Percentiles rank a stretch among this genome's conserved stretches.
phyloP scores from a whole-genome alignment of 768 basidiomycete species.

The Sporobolomyces roseus region DNA sequence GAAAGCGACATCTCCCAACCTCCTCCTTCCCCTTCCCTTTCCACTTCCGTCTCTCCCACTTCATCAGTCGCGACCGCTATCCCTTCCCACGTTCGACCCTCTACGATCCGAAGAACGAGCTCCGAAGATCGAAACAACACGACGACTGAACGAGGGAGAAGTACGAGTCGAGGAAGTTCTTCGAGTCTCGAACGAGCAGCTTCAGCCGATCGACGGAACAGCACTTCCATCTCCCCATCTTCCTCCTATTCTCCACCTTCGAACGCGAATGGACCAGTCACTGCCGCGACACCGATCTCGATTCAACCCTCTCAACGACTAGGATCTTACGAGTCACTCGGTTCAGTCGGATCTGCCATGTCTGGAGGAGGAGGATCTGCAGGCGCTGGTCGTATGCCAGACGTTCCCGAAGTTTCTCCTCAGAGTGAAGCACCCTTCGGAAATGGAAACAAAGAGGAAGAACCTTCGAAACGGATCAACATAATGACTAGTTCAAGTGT shows the following conservation, averaged over 20 bases:
- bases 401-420: slow-evolving; percentile 26
- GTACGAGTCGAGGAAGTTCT: slow-evolving; percentile 31
- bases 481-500: slow-evolving; percentile 30
- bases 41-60: slow-evolving; percentile 6
- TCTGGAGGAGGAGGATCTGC: background rate
- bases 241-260: slow-evolving; percentile 27
- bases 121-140: slow-evolving; percentile 15
- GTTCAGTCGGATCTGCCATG: slow-evolving; percentile 17
- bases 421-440: slow-evolving; percentile 15
- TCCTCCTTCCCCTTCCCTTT: slow-evolving; percentile 11
- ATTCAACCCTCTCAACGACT: slow-evolving; percentile 21
- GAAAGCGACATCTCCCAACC: slow-evolving; percentile 9
- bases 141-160: slow-evolving; percentile 22
- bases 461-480: background rate
- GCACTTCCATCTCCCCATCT: slow-evolving; percentile 34
- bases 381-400: slow-evolving; percentile 4
- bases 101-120: background rate
- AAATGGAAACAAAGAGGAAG: background rate
- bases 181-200: slow-evolving; percentile 33
- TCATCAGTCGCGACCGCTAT: slow-evolving; percentile 33
- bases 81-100: slow-evolving; percentile 30
- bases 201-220: slow-evolving; percentile 21
- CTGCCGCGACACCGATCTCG: slow-evolving; percentile 19
- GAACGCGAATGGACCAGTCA: background rate
- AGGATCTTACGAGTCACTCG: slow-evolving; percentile 30